A percentile compares a stretch with the other conserved stretches of the same genome.
Evolutionary conservation across 208 protist species (phyloP).

Genomic region (Novymonas esmeraldas): DNA sequence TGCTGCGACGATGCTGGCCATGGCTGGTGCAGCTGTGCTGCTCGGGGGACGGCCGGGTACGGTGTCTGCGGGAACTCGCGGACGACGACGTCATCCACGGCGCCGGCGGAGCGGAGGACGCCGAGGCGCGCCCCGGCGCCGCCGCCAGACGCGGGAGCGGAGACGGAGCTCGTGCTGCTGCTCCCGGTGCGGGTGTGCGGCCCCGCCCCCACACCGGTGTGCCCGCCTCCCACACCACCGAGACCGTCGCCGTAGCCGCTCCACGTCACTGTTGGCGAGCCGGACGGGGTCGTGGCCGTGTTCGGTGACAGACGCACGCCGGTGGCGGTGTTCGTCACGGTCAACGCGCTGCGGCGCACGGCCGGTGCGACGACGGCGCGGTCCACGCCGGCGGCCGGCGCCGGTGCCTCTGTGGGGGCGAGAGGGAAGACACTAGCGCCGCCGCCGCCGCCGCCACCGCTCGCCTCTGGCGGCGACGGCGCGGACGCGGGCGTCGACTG

Average conservation of each 20-base stretch:
- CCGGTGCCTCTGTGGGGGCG: neutral
- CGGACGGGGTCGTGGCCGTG: slow-evolving; percentile 14
- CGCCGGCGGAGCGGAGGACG: neutral
- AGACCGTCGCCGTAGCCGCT: neutral
- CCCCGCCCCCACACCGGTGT: neutral
- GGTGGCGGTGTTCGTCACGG: slow-evolving; percentile 44
- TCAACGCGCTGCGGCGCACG: slow-evolving; percentile 26
- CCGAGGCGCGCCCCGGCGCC: neutral
- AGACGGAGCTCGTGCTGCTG: neutral
- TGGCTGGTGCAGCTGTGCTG: neutral
- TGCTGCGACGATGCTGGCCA: neutral
- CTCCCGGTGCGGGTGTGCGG: neutral
- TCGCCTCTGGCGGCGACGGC: no score
- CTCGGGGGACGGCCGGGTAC: neutral
- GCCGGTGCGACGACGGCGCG: neutral
- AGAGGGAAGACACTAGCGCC: neutral
- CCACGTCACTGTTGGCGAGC: slow-evolving; percentile 12
- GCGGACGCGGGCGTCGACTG: no score
- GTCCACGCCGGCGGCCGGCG: neutral
- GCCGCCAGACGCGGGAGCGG: neutral
- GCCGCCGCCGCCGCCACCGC: neutral
- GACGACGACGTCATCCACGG: neutral
- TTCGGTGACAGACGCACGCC: slow-evolving; percentile 25
- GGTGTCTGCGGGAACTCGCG: slow-evolving; percentile 8
- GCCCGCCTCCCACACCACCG: neutral